Evolutionary conservation across 192 early-diverging fungal genomes (phyloP).

Genomic region (Mortierella alpina): DNA sequence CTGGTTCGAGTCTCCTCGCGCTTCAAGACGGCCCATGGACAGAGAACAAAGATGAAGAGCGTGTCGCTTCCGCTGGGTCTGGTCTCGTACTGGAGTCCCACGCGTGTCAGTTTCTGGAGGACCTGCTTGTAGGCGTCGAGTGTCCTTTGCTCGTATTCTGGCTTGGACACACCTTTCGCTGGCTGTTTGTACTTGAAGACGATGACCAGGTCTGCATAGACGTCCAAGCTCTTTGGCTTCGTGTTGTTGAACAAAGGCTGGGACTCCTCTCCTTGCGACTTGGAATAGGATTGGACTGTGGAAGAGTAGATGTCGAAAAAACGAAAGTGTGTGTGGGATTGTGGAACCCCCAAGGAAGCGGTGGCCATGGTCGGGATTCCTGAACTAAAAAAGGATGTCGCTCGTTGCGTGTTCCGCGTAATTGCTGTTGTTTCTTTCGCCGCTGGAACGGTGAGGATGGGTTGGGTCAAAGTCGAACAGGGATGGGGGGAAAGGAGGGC

Average conservation of each 20-base stretch:
- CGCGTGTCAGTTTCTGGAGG: conserved; percentile 63
- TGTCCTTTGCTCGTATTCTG: conserved; percentile 36
- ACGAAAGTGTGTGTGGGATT: conserved; percentile 16
- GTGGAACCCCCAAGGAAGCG: not conserved
- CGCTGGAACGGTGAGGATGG: not conserved
- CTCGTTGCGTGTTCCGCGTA: not conserved
- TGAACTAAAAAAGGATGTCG: too few species aligned
- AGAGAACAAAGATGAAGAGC: conserved; percentile 74
- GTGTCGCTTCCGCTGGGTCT: conserved; percentile 61
- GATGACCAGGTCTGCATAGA: conserved; percentile 56
- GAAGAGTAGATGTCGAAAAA: conserved; percentile 43
- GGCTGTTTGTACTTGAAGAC: conserved; percentile 48
- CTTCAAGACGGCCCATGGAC: conserved; percentile 63
- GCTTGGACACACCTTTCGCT: not conserved
- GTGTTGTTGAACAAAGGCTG: not conserved
- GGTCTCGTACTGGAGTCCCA: conserved; percentile 73
- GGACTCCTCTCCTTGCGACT: not conserved
- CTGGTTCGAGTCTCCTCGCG: conserved; percentile 55
- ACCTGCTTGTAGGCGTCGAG: conserved; percentile 63
- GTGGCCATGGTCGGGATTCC: conserved; percentile 6
- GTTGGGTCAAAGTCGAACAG: not conserved
- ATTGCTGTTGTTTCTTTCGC: not conserved
- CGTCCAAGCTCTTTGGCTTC: not conserved
- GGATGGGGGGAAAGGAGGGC: not conserved
- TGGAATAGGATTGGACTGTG: not conserved